Evolutionary conservation across 2,329 filamentous ascomycete species (phyloP).

Genomic region (Dryadomyces quercus-mongolicae): DNA sequence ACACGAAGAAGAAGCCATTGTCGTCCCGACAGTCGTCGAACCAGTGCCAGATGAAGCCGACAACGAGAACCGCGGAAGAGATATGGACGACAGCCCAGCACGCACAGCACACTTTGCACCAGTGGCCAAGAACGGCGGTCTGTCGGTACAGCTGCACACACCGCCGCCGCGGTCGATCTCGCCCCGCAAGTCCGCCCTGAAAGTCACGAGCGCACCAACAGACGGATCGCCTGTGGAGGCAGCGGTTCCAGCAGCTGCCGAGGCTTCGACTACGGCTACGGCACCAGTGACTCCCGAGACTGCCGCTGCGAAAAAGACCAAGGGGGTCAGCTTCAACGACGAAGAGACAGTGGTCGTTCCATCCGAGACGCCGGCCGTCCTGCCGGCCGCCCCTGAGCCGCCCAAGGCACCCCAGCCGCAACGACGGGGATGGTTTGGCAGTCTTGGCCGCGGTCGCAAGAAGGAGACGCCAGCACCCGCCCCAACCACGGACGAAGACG

Average conservation of each 20-base stretch:
- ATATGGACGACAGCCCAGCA: constrained; percentile 47
- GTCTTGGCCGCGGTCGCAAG: constrained; percentile 35
- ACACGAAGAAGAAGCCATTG: constrained; percentile 6
- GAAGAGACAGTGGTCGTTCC: constrained; percentile 42
- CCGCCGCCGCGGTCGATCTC: constrained; percentile 61
- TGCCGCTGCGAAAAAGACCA: constrained; percentile 43
- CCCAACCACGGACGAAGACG: constrained; percentile 48
- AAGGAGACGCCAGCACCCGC: constrained; percentile 38
- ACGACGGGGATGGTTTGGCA: constrained; percentile 40
- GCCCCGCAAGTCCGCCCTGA: constrained; percentile 66
- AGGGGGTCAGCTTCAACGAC: constrained; percentile 71
- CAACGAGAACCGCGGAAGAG: constrained; percentile 14
- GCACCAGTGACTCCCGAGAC: constrained; percentile 7
- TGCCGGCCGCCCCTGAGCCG: constrained; percentile 5
- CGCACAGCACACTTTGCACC: constrained; percentile 56
- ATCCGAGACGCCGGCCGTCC: constrained; percentile 17
- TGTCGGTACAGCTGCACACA: constrained; percentile 46
- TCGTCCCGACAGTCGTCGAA: constrained; percentile 5
- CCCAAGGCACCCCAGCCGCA: background rate
- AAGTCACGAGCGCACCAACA: constrained; percentile 46
- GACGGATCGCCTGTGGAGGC: constrained; percentile 38
- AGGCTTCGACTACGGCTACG: constrained; percentile 13
- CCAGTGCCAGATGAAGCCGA: background rate
- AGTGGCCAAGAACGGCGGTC: constrained; percentile 26
- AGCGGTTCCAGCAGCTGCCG: constrained; percentile 13